A percentile compares a stretch with the other conserved stretches of the same genome.
Evolutionary conservation across 305 asterid genomes (phyloP).

Genomic region (Rubia tinctorum): DNA sequence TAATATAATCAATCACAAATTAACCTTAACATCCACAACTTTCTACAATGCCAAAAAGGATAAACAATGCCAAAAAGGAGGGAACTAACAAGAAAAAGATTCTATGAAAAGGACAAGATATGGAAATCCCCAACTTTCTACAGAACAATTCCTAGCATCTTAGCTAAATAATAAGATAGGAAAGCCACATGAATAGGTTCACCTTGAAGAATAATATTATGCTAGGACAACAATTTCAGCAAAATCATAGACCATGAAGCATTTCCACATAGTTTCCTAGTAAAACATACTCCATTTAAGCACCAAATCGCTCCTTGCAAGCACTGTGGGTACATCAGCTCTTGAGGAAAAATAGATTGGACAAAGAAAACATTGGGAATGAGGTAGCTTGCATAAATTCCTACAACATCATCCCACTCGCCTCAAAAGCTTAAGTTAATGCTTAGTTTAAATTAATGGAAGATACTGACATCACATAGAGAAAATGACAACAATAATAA

Average conservation of each 20-base stretch:
- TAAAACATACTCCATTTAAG: background rate
- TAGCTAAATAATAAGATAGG: background rate
- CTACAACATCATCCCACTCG: background rate
- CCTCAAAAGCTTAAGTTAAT: background rate
- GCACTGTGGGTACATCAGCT: background rate
- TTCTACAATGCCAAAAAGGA: too few species aligned
- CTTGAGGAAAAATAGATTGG: background rate
- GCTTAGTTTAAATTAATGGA: background rate
- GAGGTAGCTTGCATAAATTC: background rate
- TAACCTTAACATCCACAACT: background rate
- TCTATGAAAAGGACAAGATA: background rate
- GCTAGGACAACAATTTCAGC: background rate
- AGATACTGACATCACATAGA: background rate
- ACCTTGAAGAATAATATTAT: too few species aligned
- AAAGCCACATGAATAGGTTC: background rate
- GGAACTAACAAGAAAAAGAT: background rate
- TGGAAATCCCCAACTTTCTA: background rate
- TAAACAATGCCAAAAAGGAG: background rate
- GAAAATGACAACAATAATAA: constrained; percentile 23
- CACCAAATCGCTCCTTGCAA: background rate
- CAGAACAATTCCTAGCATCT: background rate
- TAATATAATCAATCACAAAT: too few species aligned
- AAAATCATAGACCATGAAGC: background rate
- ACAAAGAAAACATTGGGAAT: background rate
- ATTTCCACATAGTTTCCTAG: background rate